Evolutionary conservation across 371 early-diverging fungal species (phyloP).

Genomic region (Syncephalastrum racemosum): DNA sequence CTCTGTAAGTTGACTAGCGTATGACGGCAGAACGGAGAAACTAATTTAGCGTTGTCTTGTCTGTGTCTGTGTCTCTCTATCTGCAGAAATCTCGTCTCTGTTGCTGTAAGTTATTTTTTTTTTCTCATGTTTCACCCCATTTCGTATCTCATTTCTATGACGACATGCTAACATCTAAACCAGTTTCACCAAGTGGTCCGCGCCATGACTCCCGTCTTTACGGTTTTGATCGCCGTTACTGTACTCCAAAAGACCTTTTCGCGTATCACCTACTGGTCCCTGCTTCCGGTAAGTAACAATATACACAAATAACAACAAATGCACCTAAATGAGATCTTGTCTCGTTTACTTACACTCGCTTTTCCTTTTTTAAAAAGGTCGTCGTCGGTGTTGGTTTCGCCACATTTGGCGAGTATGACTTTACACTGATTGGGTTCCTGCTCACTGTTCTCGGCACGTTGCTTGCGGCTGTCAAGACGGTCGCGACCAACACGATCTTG

Average conservation of each 20-base stretch:
- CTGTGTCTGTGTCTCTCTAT: background rate
- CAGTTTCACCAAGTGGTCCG: constrained; percentile 86
- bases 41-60: background rate
- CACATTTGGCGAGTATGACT: constrained; percentile 82
- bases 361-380: constrained; percentile 40
- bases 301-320: background rate
- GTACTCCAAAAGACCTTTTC: constrained; percentile 62
- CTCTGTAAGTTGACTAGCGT: constrained; percentile 55
- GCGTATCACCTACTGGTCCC: constrained; percentile 58
- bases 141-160: too few relatives aligned
- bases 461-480: constrained; percentile 80
- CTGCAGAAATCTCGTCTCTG: constrained; percentile 52
- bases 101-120: constrained; percentile 46
- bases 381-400: constrained; percentile 83
- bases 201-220: constrained; percentile 84
- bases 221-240: constrained; percentile 63
- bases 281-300: constrained; percentile 54
- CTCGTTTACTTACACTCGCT: background rate
- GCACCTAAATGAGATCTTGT: background rate
- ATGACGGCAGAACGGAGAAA: constrained; percentile 1
- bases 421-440: constrained; percentile 67
- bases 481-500: constrained; percentile 82
- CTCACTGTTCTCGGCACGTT: constrained; percentile 82
- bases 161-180: background rate
- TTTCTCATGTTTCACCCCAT: too few relatives aligned